Percentiles rank a stretch among this genome's conserved stretches.
Evolutionary conservation across 805 yeast species (phyloP).

Genomic region (Ogataea philodendri): DNA sequence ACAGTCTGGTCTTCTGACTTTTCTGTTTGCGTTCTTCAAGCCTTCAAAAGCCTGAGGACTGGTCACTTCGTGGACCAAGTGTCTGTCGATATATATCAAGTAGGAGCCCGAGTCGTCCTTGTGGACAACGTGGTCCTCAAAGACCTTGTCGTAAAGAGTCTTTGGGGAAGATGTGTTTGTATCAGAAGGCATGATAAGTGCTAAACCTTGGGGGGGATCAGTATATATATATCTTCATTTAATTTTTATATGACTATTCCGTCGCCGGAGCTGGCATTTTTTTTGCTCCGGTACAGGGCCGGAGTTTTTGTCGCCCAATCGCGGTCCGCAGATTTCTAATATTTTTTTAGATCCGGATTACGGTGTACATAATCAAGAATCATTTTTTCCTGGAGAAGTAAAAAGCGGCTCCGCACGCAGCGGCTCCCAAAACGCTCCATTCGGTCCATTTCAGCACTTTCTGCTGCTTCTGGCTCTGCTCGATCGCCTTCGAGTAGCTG

Average conservation of each 20-base stretch:
- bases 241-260: too few species aligned
- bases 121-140: slow-evolving; percentile 91
- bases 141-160: slow-evolving; percentile 95
- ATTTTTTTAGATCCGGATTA: too few species aligned
- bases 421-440: slow-evolving; percentile 16
- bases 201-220: too few species aligned
- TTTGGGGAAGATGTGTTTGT: slow-evolving; percentile 42
- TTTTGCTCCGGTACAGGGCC: slow-evolving; percentile 19
- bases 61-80: slow-evolving; percentile 96
- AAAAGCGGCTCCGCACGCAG: slow-evolving; percentile 11
- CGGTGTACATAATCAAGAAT: too few species aligned
- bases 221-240: too few species aligned
- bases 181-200: slow-evolving; percentile 31
- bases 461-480: slow-evolving; percentile 53
- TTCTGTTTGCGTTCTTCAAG: slow-evolving; percentile 78
- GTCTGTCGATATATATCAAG: slow-evolving; percentile 91
- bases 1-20: slow-evolving; percentile 88
- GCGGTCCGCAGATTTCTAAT: slow-evolving; percentile 3
- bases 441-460: slow-evolving; percentile 41
- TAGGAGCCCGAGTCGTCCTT: slow-evolving; percentile 84
- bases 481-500: slow-evolving; percentile 66
- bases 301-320: slow-evolving; percentile 2
- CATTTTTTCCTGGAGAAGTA: slow-evolving; percentile 7
- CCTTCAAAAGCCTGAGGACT: slow-evolving; percentile 99
- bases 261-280: too few species aligned